These are phyloP conservation scores for Trichophaea hybrida DNA, from an alignment of 2,329 filamentous ascomycete species.

Conservation along the genomic window DNA sequence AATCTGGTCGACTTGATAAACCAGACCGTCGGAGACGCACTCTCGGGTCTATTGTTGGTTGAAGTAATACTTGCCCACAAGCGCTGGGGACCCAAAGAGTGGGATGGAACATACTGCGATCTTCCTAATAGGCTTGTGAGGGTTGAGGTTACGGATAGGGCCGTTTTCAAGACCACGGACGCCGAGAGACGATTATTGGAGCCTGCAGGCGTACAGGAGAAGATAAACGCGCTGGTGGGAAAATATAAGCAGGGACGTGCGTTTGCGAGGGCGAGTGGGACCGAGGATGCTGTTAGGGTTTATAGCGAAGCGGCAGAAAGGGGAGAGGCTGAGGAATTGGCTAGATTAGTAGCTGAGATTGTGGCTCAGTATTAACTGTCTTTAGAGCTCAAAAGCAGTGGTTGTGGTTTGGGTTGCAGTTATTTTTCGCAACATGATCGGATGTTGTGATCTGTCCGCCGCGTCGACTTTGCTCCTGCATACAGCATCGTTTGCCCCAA, in stretches of 20 bases:
- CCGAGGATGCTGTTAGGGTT: conserved; percentile 88
- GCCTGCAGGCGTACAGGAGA: conserved; percentile 62
- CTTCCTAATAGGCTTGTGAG: conserved; percentile 90
- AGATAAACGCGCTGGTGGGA: conserved; percentile 74
- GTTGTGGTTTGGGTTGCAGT: too few species aligned
- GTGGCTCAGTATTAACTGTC: conserved; percentile 38
- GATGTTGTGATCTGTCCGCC: too few species aligned
- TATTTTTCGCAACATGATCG: too few species aligned
- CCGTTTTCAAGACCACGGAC: conserved; percentile 79
- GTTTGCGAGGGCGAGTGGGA: conserved; percentile 86
- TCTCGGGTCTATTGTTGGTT: conserved; percentile 90
- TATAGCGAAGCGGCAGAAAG: conserved; percentile 88
- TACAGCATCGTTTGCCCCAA: too few species aligned
- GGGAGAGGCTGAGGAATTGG: conserved; percentile 80
- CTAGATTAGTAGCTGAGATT: conserved; percentile 63
- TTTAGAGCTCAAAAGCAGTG: neutral
- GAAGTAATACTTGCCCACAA: conserved; percentile 95
- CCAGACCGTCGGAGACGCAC: conserved; percentile 90
- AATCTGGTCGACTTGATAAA: conserved; percentile 88
- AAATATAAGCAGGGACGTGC: conserved; percentile 82
- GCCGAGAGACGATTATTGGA: conserved; percentile 77
- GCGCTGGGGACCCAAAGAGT: conserved; percentile 75
- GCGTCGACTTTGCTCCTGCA: too few species aligned
- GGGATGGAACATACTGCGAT: conserved; percentile 84
- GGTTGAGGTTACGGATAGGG: conserved; percentile 76